Base-by-base conservation (phyloP, 805 yeast species). In the Teunomyces tritomae region DNA sequence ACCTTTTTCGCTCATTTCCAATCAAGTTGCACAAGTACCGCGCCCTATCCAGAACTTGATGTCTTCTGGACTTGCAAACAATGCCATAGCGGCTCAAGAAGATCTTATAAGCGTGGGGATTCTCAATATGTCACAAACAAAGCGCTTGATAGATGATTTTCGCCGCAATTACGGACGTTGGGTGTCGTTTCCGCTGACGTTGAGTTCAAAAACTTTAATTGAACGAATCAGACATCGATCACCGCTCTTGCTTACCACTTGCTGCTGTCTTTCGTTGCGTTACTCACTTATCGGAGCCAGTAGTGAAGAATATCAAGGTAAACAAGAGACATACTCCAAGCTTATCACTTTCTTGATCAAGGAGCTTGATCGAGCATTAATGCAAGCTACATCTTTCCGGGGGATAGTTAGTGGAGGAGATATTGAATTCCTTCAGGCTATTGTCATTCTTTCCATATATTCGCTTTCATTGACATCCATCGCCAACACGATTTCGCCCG, bases 101-200 rank as follows among this genome's bases (percentile, higher is more conserved):
- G 88, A 85, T 57, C 62, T 85, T 2, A 68, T 87, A 2, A 55
- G 77, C 2, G 56, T 77, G 24, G 79, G 80, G 1, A 64, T 85
- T 4, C 56, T 87, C 11, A 57, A 79, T 1, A 56, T 71, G 35
- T 62, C 65, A 2, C 82, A 84, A 53, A 80, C 81, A 0, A 54
- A 74, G 5, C 69, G 70, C 13, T 63, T 86, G 34, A 64, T 87
- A 53, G 74, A 73, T 45, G 78, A 77, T 41, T 87, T 87, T 59
- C 68, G 85, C 37, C 79, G 82, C 43, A 76, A 85, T 56, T 87
- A 83, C 58, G 89, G 90, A 4, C 73, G 89, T 28, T 87, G 95
- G 95, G 82, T 85, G 3, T 80, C 87, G 46, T 80, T 87, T 44
- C 89, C 91, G 0, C 76, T 76, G 28, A 68, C 68, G 10, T 58